These are phyloP conservation scores for Chlorella vulgaris DNA, from an alignment of 139 green algal genomes.

Conservation along the genomic window DNA sequence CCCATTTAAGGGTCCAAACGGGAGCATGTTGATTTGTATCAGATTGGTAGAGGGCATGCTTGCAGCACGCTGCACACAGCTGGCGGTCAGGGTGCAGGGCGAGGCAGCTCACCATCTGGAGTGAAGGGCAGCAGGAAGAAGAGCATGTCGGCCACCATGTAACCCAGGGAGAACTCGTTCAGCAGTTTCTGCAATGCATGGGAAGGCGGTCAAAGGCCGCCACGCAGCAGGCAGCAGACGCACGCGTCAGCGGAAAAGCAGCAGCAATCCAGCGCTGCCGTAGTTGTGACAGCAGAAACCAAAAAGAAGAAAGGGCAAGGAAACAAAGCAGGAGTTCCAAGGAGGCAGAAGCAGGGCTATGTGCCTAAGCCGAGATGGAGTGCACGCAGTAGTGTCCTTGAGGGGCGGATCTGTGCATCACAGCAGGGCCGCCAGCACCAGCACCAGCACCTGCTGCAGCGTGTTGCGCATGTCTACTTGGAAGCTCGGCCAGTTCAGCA, in stretches of 20 bases:
- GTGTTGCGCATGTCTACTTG: conserved; percentile 29
- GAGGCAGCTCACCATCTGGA: conserved; percentile 8
- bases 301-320: too few relatives aligned
- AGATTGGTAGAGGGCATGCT: too few relatives aligned
- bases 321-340: too few relatives aligned
- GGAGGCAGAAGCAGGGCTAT: too few relatives aligned
- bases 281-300: too few relatives aligned
- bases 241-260: background rate
- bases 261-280: background rate
- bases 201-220: too few relatives aligned
- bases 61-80: too few relatives aligned
- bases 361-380: too few relatives aligned
- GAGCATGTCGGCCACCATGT: conserved; percentile 39
- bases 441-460: background rate
- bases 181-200: conserved; percentile 20
- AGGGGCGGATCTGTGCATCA: background rate
- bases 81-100: too few relatives aligned
- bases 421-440: background rate
- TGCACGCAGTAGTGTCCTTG: background rate
- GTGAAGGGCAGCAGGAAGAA: conserved; percentile 40
- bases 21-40: too few relatives aligned
- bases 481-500: background rate
- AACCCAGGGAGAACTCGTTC: conserved; percentile 41
- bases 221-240: background rate
- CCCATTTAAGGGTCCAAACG: too few relatives aligned